Evolutionary conservation across 116 monocot species (phyloP), one percentile per base, ranked within the genome.

Genomic region (Dioscorea cayenensis): DNA sequence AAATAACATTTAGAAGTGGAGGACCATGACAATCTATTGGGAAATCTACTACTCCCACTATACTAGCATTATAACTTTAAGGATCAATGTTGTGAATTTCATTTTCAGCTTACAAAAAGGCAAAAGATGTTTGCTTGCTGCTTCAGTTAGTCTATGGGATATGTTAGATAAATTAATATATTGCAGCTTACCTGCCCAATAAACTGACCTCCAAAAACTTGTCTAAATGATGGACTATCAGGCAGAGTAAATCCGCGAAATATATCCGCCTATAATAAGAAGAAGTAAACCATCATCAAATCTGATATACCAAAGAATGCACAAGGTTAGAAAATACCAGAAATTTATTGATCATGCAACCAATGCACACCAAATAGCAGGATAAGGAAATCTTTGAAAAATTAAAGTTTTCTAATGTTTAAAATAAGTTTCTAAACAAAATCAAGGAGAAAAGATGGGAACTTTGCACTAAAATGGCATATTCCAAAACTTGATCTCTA

Each of bases 161-260:
- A 32, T 8, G 8, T 1, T 43, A 65, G 35, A 12, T 35, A 28
- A 14, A 65, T 65, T 14, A 63, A 43, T 5, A 62, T 49, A 51
- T 7, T 18, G 52, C 66, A 58, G 51, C 73, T 63, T 88, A 65
- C 99, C 94, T 99, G 99, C 66, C 91, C 99, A 75, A 99, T 91
- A 19, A 99, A 84, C 70, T 99, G 99, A 60, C 99, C 99, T 37
- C 99, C 99, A 81, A 91, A 99, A 77, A 99, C 99, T 79, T 94
- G 91, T 72, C 77, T 72, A 77, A 89, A 99, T 52, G 43, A 36
- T 73, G 94, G 94, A 79, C 85, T 62, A 87, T 78, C 87, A 73
- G 94, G 89, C 73, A 89, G 69, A 66, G 99, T 87, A 77, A 79
- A 72, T 69, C 91, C 99, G 78, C 91, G 89, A 74, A 78, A 73